Evolutionary conservation across 176 grass and related monocot species (phyloP).

Genomic region (Lolium multiflorum): DNA sequence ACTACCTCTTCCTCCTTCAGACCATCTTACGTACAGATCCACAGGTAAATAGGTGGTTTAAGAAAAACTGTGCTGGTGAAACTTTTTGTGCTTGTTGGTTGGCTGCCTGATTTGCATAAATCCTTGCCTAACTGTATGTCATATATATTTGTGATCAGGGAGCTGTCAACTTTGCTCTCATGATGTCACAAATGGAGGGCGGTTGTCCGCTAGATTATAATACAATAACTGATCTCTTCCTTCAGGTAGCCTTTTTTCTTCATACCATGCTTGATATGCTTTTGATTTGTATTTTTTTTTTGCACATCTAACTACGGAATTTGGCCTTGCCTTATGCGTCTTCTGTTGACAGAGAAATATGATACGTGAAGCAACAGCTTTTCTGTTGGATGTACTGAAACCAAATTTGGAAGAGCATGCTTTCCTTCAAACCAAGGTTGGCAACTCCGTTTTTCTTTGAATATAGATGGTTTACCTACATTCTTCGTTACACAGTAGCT

Average conservation of each 20-base stretch:
- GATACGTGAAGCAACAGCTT: conserved; percentile 94
- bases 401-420: conserved; percentile 91
- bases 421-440: conserved; percentile 96
- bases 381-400: conserved; percentile 94
- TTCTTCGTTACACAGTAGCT: conserved; percentile 15
- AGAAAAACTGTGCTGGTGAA: not conserved
- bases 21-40: conserved; percentile 94
- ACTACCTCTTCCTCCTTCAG: conserved; percentile 96
- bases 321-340: conserved; percentile 19
- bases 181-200: conserved; percentile 99
- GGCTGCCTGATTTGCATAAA: conserved; percentile 30
- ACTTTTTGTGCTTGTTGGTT: conserved; percentile 13
- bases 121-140: conserved; percentile 25
- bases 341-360: conserved; percentile 70
- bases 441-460: conserved; percentile 11
- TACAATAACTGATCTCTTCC: conserved; percentile 95
- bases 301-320: not conserved
- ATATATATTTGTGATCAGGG: conserved; percentile 54
- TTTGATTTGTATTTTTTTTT: conserved; percentile 34
- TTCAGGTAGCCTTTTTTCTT: conserved; percentile 67
- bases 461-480: not conserved
- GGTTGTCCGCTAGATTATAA: conserved; percentile 94
- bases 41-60: conserved; percentile 67
- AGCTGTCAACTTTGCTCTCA: conserved; percentile 94
- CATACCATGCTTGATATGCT: conserved; percentile 14